These are phyloP conservation scores for Cryoendolithus antarcticus DNA, from an alignment of 2,329 filamentous ascomycete genomes.

Conservation along the genomic window DNA sequence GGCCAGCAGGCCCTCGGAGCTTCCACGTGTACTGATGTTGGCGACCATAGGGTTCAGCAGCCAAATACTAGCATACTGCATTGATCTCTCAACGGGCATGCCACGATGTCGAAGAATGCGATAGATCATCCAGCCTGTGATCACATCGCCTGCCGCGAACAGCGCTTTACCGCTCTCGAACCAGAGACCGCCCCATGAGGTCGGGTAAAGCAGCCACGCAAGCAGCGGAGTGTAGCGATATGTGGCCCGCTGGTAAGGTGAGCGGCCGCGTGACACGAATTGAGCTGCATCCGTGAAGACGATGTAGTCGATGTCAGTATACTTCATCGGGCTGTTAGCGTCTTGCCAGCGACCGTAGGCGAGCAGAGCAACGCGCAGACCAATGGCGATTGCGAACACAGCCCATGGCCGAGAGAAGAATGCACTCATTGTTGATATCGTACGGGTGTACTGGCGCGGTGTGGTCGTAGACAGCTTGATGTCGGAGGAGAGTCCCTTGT, in stretches of 20 bases:
- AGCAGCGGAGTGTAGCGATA: conserved; percentile 94
- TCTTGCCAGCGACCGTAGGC: conserved; percentile 90
- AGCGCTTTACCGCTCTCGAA: conserved; percentile 81
- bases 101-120: conserved; percentile 39
- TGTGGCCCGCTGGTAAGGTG: conserved; percentile 80
- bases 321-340: conserved; percentile 81
- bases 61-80: conserved; percentile 79
- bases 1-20: conserved; percentile 79
- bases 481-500: no score
- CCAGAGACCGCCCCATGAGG: conserved; percentile 48
- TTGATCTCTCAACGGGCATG: conserved; percentile 39
- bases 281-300: conserved; percentile 94
- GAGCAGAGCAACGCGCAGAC: conserved; percentile 62
- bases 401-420: conserved; percentile 17
- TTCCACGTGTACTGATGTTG: conserved; percentile 87
- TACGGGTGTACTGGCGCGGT: not conserved
- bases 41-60: conserved; percentile 96
- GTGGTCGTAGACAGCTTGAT: no score
- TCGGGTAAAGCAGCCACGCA: conserved; percentile 81
- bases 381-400: conserved; percentile 35
- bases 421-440: not conserved
- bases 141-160: conserved; percentile 71
- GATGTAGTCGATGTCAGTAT: conserved; percentile 97
- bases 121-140: conserved; percentile 70
- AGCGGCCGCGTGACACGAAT: conserved; percentile 53